Evolutionary conservation across 148 eudicot genomes (phyloP).

Genomic region (Arbutus unedo): DNA sequence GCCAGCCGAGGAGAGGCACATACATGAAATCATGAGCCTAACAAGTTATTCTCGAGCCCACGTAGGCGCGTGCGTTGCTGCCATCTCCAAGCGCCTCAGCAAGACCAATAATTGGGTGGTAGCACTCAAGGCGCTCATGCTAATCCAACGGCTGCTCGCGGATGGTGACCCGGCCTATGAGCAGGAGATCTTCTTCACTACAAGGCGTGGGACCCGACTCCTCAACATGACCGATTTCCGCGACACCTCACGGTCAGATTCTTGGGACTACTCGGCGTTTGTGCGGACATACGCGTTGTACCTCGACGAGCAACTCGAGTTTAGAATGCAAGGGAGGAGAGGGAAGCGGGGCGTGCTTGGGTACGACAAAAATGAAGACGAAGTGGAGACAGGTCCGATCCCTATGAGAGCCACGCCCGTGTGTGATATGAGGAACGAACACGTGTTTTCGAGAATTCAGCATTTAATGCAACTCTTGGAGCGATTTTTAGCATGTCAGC

Average conservation of each 20-base stretch:
- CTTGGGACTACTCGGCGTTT: constrained; percentile 88
- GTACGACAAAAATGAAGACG: constrained; percentile 30
- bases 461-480: constrained; percentile 74
- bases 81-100: constrained; percentile 67
- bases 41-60: constrained; percentile 60
- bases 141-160: constrained; percentile 58
- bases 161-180: constrained; percentile 76
- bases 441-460: constrained; percentile 42
- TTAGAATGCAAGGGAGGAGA: constrained; percentile 54
- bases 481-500: constrained; percentile 71
- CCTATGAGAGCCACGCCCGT: constrained; percentile 29
- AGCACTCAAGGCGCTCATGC: constrained; percentile 72
- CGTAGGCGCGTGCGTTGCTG: constrained; percentile 49
- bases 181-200: constrained; percentile 83
- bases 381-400: neutral
- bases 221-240: constrained; percentile 80
- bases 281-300: constrained; percentile 67
- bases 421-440: constrained; percentile 39
- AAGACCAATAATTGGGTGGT: constrained; percentile 90
- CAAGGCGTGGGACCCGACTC: constrained; percentile 79
- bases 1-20: constrained; percentile 69
- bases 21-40: constrained; percentile 64
- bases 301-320: constrained; percentile 75
- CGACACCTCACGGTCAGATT: constrained; percentile 48
- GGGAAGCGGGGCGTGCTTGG: constrained; percentile 28